Conservation (phyloP, 805 yeast genomes). For the Gaillardinia entomophila region DNA sequence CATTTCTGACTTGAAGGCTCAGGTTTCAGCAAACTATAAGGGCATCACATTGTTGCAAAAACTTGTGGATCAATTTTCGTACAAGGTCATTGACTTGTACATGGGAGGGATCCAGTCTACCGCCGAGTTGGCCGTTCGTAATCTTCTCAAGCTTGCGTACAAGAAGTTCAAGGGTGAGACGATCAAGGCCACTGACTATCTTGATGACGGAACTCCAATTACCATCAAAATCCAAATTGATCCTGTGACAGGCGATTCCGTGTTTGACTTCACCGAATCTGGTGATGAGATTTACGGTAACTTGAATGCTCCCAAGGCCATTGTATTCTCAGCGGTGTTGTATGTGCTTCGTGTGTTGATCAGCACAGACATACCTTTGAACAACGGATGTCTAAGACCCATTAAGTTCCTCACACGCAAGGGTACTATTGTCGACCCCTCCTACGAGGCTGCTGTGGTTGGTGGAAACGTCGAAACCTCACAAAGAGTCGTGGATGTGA, state of each 20-base stretch:
- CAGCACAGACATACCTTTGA: constrained; percentile 82
- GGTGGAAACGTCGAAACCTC: constrained; percentile 91
- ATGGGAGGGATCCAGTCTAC: constrained; percentile 80
- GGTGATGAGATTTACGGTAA: constrained; percentile 87
- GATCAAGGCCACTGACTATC: constrained; percentile 52
- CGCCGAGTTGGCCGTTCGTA: constrained; percentile 65
- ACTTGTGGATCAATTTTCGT: constrained; percentile 58
- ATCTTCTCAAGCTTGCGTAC: constrained; percentile 24
- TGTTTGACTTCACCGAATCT: constrained; percentile 81
- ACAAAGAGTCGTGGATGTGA: constrained; percentile 86
- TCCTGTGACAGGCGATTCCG: constrained; percentile 50
- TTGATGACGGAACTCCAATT: constrained; percentile 81
- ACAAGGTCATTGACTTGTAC: constrained; percentile 56
- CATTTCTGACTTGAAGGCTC: constrained; percentile 52
- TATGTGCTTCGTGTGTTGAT: constrained; percentile 84
- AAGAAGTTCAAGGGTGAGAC: constrained; percentile 32
- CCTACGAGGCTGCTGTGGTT: constrained; percentile 84
- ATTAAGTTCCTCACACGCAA: constrained; percentile 48
- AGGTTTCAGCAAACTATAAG: constrained; percentile 15
- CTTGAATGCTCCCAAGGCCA: constrained; percentile 88
- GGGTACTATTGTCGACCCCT: constrained; percentile 55
- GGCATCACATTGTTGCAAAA: constrained; percentile 65
- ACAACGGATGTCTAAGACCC: constrained; percentile 88
- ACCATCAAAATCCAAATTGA: constrained; percentile 46
- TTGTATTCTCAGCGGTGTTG: constrained; percentile 81